Percentiles rank a stretch among this genome's conserved stretches.
phyloP scores from a whole-genome alignment of 2,329 filamentous ascomycete species.

The Phialophora macrospora region DNA sequence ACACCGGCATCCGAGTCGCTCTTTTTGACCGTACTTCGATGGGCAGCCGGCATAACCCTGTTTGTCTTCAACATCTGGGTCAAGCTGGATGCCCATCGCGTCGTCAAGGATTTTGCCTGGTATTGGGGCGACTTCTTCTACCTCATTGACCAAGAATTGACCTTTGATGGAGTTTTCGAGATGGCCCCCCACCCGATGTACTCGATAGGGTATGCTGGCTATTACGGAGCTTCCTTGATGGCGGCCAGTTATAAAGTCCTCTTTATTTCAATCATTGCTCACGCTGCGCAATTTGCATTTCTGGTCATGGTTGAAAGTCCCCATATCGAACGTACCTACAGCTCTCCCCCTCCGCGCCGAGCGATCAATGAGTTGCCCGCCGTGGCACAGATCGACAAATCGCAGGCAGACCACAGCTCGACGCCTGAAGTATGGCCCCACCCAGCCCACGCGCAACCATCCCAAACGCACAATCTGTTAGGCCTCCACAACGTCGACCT shows the following conservation, averaged over 20 bases:
- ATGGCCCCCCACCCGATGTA: slow-evolving; percentile 99
- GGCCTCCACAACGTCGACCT: slow-evolving; percentile 84
- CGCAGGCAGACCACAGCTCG: slow-evolving; percentile 47
- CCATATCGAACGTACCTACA: slow-evolving; percentile 98
- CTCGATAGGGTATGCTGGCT: slow-evolving; percentile 95
- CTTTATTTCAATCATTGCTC: slow-evolving; percentile 93
- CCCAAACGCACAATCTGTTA: slow-evolving; percentile 79
- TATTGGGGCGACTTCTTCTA: slow-evolving; percentile 99
- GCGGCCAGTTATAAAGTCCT: slow-evolving; percentile 96
- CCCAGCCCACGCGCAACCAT: slow-evolving; percentile 57
- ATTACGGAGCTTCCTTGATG: slow-evolving; percentile 98
- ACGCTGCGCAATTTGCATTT: slow-evolving; percentile 93
- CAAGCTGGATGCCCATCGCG: slow-evolving; percentile 94
- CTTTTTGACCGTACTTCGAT: slow-evolving; percentile 72
- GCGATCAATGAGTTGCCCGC: slow-evolving; percentile 45
- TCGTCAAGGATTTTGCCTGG: slow-evolving; percentile 99
- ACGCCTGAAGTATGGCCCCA: slow-evolving; percentile 28
- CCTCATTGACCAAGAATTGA: slow-evolving; percentile 95
- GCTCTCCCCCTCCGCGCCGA: slow-evolving; percentile 72
- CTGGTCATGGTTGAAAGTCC: slow-evolving; percentile 91
- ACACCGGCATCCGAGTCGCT: slow-evolving; percentile 73
- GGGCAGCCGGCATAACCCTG: slow-evolving; percentile 75
- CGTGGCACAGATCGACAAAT: slow-evolving; percentile 45
- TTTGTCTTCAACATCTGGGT: slow-evolving; percentile 98
- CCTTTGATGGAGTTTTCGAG: slow-evolving; percentile 98